A percentile compares a stretch with the other conserved stretches of the same genome.
phyloP scores from a whole-genome alignment of 805 yeast species.

The Metschnikowia dekortorum region DNA sequence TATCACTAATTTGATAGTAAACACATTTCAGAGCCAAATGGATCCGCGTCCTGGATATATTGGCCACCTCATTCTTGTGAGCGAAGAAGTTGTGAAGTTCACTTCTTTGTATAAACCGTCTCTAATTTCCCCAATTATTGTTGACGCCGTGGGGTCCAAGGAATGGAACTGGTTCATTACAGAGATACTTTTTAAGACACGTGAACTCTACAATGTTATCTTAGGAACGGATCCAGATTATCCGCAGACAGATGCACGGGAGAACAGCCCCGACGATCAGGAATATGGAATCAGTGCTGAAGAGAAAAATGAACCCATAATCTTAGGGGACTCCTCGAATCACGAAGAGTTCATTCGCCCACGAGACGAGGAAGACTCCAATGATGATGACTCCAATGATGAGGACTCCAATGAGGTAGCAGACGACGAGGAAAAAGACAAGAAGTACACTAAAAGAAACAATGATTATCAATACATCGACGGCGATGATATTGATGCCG shows the following conservation, averaged over 20 bases:
- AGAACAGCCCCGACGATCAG: conserved; percentile 7
- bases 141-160: conserved; percentile 47
- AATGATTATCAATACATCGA: conserved; percentile 4
- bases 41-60: conserved; percentile 83
- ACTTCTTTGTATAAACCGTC: conserved; percentile 58
- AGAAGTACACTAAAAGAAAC: neutral
- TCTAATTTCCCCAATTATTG: conserved; percentile 53
- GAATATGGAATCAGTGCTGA: conserved; percentile 12
- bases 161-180: conserved; percentile 50
- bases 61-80: conserved; percentile 93
- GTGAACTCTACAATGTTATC: conserved; percentile 55
- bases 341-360: conserved; percentile 27
- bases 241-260: conserved; percentile 9
- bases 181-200: conserved; percentile 45
- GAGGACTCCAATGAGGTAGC: conserved; percentile 8
- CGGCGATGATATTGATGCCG: neutral
- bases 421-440: neutral
- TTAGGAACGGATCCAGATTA: conserved; percentile 41
- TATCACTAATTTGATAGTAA: conserved; percentile 36
- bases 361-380: conserved; percentile 16
- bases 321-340: conserved; percentile 33
- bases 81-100: conserved; percentile 94
- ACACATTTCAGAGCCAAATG: conserved; percentile 43
- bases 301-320: conserved; percentile 24
- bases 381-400: neutral